Percentiles rank a stretch among this genome's conserved stretches.
These are phyloP conservation scores for Neofusicoccum sp. DNA, from an alignment of 2,329 filamentous ascomycete genomes.

Conservation along the genomic window DNA sequence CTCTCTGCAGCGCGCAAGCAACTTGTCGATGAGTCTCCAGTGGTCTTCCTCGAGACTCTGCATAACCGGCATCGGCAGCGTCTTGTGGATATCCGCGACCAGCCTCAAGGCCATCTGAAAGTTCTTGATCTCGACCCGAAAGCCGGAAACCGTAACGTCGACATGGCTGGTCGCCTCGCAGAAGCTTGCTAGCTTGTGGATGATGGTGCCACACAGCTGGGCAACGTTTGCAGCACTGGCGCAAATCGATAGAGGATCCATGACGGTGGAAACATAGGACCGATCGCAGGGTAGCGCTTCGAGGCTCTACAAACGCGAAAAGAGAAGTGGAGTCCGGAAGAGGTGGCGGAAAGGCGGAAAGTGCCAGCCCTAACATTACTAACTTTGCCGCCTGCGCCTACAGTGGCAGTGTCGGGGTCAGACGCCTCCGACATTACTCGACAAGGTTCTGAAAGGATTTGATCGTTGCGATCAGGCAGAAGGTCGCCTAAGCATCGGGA, in stretches of 20 bases:
- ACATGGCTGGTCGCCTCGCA: constrained; percentile 12
- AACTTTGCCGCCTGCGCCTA: neutral
- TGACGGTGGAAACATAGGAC: constrained; percentile 10
- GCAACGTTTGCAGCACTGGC: constrained; percentile 16
- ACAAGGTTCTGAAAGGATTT: neutral
- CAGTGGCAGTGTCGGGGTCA: constrained; percentile 5
- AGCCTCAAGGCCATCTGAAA: constrained; percentile 1
- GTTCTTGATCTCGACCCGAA: constrained; percentile 7
- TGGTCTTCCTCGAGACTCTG: constrained; percentile 4
- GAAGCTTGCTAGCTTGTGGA: constrained; percentile 2
- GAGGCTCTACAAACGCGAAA: neutral
- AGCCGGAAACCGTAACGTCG: constrained; percentile 7
- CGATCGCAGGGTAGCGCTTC: neutral
- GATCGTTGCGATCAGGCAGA: constrained; percentile 5
- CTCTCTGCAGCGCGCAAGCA: constrained; percentile 1
- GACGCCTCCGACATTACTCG: neutral
- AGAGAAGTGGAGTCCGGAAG: neutral
- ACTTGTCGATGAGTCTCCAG: constrained; percentile 3
- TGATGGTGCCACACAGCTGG: constrained; percentile 15
- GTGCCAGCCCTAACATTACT: neutral
- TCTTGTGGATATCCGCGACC: neutral
- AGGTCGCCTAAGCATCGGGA: neutral
- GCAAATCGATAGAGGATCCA: constrained; percentile 18
- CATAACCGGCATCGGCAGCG: neutral
- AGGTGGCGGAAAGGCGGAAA: neutral